Conservation (phyloP, 768 basidiomycete genomes). For the Naganishia kalamii region DNA sequence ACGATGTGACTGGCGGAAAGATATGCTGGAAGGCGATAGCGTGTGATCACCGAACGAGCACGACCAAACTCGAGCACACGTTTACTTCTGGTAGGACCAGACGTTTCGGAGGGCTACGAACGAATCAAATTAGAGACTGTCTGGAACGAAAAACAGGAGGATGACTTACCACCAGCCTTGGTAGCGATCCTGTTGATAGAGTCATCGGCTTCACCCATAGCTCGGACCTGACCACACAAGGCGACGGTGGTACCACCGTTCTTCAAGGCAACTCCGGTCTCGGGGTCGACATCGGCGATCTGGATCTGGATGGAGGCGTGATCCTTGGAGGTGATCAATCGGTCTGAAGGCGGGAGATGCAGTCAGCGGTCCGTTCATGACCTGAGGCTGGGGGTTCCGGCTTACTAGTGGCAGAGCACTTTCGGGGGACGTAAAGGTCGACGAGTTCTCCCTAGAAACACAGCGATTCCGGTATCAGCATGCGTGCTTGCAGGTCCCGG, state of each 20-base stretch:
- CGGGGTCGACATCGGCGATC: conserved; percentile 81
- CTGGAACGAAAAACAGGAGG: neutral
- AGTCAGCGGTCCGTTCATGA: neutral
- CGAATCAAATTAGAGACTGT: conserved; percentile 1
- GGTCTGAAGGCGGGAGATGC: conserved; percentile 57
- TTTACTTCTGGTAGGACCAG: conserved; percentile 91
- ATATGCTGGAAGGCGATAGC: conserved; percentile 7
- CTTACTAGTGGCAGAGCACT: conserved; percentile 95
- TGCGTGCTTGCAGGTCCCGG: neutral
- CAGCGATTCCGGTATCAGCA: conserved; percentile 15
- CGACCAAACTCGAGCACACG: conserved; percentile 4
- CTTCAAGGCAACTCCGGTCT: conserved; percentile 57
- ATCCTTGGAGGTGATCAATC: conserved; percentile 97
- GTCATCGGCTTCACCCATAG: conserved; percentile 93
- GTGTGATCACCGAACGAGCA: neutral
- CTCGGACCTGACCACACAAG: conserved; percentile 85
- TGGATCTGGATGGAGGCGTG: conserved; percentile 97
- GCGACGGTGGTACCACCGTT: conserved; percentile 70
- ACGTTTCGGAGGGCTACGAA: conserved; percentile 54
- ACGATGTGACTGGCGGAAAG: conserved; percentile 5
- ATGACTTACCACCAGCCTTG: conserved; percentile 76
- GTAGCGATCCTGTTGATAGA: conserved; percentile 93
- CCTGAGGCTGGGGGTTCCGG: conserved; percentile 32
- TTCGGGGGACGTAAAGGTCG: conserved; percentile 99
- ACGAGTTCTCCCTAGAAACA: conserved; percentile 82